Percentiles rank a stretch among this genome's conserved stretches.
Conservation (phyloP, 208 protist genomes). For the Leishmania amazonensis region DNA sequence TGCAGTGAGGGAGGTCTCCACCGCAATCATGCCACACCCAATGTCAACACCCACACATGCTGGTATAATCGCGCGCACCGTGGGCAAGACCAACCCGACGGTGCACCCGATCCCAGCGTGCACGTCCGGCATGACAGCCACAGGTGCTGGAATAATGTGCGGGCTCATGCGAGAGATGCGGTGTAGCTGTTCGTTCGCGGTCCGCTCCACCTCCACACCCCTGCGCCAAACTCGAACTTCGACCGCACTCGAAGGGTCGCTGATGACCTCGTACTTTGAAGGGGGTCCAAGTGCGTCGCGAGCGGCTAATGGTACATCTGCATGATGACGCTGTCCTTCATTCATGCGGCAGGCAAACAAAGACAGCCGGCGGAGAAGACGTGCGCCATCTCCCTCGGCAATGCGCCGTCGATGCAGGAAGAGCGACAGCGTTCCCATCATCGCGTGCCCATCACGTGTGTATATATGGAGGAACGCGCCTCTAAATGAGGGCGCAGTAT, state of each 20-base stretch:
- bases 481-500: not conserved
- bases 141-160: constrained; percentile 60
- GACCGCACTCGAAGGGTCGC: constrained; percentile 33
- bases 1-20: constrained; percentile 64
- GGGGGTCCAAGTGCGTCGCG: not conserved
- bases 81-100: constrained; percentile 88
- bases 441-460: too few species aligned
- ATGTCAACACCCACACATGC: constrained; percentile 91
- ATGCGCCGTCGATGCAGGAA: not conserved
- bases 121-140: constrained; percentile 91
- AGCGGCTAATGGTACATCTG: not conserved
- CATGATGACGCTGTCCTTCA: constrained; percentile 2
- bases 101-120: constrained; percentile 85
- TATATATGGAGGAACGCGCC: not conserved
- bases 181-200: constrained; percentile 56
- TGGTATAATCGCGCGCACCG: constrained; percentile 78
- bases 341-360: not conserved
- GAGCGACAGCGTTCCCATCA: not conserved
- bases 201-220: constrained; percentile 64
- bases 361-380: not conserved
- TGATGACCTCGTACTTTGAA: constrained; percentile 30
- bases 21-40: constrained; percentile 91
- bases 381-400: not conserved
- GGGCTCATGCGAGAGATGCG: constrained; percentile 52
- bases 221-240: constrained; percentile 67